A percentile compares a stretch with the other conserved stretches of the same genome.
Evolutionary conservation across 169 alveolate genomes (phyloP).

Genomic region (Miamiensis avidus): DNA sequence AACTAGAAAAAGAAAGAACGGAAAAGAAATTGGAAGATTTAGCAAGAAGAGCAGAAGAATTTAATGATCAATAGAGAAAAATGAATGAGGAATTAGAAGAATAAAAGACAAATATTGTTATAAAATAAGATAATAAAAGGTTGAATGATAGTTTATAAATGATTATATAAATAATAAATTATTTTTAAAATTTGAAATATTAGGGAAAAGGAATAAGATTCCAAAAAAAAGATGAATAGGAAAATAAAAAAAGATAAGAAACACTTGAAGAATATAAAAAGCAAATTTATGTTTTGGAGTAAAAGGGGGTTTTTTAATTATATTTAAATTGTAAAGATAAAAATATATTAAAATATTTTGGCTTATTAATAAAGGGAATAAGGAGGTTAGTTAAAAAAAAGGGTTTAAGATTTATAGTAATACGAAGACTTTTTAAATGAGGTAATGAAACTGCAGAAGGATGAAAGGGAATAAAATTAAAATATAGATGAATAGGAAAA

Average conservation of each 20-base stretch:
- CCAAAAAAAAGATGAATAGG: neutral
- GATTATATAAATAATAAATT: too few relatives aligned
- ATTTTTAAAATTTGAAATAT: too few relatives aligned
- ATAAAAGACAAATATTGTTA: neutral
- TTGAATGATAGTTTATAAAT: too few relatives aligned
- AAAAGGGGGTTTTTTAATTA: too few relatives aligned
- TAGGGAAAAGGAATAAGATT: neutral
- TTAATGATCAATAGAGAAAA: neutral
- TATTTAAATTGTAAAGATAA: too few relatives aligned
- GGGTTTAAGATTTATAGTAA: neutral
- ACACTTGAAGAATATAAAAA: neutral
- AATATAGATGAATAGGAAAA: neutral
- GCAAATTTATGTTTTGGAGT: neutral
- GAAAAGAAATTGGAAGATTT: neutral
- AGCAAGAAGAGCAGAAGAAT: neutral
- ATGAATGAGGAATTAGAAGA: neutral
- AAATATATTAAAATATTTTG: too few relatives aligned
- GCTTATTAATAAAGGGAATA: too few relatives aligned
- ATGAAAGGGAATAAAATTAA: neutral
- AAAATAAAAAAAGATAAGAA: too few relatives aligned
- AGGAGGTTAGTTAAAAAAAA: too few relatives aligned
- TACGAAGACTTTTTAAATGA: neutral
- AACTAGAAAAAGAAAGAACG: neutral
- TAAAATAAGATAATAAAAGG: neutral
- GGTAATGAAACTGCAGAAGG: neutral